phyloP scores from a whole-genome alignment of 495 filamentous ascomycete genomes.

The Hypoxylon subgilvum region DNA sequence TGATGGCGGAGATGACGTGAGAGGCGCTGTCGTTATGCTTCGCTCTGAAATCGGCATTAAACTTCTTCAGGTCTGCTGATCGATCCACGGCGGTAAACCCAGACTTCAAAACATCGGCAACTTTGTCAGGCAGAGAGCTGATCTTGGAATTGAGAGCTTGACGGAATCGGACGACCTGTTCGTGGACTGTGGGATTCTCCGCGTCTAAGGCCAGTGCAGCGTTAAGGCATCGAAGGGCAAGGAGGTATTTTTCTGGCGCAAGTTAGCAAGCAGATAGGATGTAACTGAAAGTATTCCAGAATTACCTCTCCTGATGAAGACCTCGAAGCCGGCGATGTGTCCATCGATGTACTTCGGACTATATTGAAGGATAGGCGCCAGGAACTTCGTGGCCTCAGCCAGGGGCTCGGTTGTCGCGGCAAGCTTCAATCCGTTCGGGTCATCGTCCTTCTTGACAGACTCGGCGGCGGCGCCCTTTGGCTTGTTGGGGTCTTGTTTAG shows the following conservation, averaged over 20 bases:
- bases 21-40: slow-evolving; percentile 66
- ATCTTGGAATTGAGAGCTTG: slow-evolving; percentile 63
- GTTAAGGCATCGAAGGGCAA: slow-evolving; percentile 83
- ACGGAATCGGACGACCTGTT: slow-evolving; percentile 74
- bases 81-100: slow-evolving; percentile 68
- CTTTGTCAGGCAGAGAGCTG: slow-evolving; percentile 61
- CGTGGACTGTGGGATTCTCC: slow-evolving; percentile 75
- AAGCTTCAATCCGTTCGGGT: slow-evolving; percentile 80
- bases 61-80: slow-evolving; percentile 63
- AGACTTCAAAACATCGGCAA: slow-evolving; percentile 68
- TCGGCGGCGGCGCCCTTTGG: slow-evolving; percentile 60
- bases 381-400: slow-evolving; percentile 84
- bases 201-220: slow-evolving; percentile 72
- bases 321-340: slow-evolving; percentile 88
- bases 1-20: slow-evolving; percentile 69
- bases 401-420: slow-evolving; percentile 81
- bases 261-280: slow-evolving; percentile 40
- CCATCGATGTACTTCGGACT: slow-evolving; percentile 80
- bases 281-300: slow-evolving; percentile 48
- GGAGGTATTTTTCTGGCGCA: slow-evolving; percentile 73
- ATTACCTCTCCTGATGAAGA: slow-evolving; percentile 68
- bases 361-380: slow-evolving; percentile 78
- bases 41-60: slow-evolving; percentile 70
- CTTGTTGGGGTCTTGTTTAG: slow-evolving; percentile 75
- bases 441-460: slow-evolving; percentile 81